Evolutionary conservation across 2,329 filamentous ascomycete genomes (phyloP).

Genomic region (Arthrobotrys musiformis): DNA sequence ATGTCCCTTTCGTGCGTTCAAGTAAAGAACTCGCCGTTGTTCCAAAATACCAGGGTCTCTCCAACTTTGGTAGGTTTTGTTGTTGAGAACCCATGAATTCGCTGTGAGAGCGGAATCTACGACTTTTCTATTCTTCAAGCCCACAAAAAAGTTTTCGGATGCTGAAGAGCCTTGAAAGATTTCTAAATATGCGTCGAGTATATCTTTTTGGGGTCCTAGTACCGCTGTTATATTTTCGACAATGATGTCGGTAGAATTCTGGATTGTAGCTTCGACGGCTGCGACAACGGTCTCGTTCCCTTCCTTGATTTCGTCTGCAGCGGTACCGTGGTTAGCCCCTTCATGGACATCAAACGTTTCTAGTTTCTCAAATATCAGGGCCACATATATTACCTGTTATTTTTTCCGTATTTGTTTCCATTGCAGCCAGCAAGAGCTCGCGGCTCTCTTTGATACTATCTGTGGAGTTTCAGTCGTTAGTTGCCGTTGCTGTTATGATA

Average conservation of each 20-base stretch:
- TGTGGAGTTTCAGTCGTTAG: not conserved
- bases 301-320: not conserved
- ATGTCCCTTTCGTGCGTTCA: not conserved
- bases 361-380: no score
- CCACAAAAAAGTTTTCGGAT: not conserved
- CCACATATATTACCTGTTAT: not conserved
- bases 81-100: not conserved
- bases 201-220: not conserved
- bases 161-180: not conserved
- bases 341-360: not conserved
- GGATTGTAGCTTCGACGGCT: not conserved
- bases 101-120: not conserved
- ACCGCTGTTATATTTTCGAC: not conserved
- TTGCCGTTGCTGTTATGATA: not conserved
- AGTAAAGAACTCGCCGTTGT: not conserved
- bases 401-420: not conserved
- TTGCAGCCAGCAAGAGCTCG: not conserved
- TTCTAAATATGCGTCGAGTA: not conserved
- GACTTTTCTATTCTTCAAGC: not conserved
- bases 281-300: not conserved
- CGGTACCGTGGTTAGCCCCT: not conserved
- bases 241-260: not conserved
- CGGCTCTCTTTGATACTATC: not conserved
- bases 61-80: not conserved
- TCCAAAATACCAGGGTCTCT: not conserved